A percentile compares a stretch with the other conserved stretches of the same genome.
phyloP scores from a whole-genome alignment of 2,329 filamentous ascomycete species.

The Cephalotrichum gorgonifer region DNA sequence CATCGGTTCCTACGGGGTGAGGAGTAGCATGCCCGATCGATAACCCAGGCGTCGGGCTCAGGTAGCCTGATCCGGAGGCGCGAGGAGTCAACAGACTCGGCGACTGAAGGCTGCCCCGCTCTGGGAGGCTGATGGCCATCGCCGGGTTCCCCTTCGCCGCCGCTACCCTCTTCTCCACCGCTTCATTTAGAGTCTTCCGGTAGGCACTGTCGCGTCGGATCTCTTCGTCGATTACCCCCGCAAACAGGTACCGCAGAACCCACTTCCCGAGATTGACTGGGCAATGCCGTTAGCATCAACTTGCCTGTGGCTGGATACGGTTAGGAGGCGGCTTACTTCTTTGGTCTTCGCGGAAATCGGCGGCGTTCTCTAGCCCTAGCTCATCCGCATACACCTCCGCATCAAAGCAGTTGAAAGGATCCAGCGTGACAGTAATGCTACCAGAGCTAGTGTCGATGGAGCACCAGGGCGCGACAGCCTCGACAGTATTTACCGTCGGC shows the following conservation, averaged over 20 bases:
- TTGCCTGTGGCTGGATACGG: neutral
- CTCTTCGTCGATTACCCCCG: constrained; percentile 81
- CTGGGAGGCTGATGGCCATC: constrained; percentile 41
- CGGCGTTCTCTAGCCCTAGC: constrained; percentile 58
- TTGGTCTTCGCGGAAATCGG: constrained; percentile 85
- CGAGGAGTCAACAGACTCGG: constrained; percentile 49
- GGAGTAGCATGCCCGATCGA: constrained; percentile 72
- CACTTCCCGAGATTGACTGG: constrained; percentile 92
- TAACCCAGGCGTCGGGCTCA: constrained; percentile 61
- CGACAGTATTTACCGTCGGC: constrained; percentile 72
- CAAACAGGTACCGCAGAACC: constrained; percentile 88
- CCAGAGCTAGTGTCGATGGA: constrained; percentile 90
- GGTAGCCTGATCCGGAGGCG: constrained; percentile 51
- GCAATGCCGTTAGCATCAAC: constrained; percentile 12
- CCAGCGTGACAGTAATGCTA: constrained; percentile 78
- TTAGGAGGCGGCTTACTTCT: constrained; percentile 52
- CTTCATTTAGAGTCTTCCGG: constrained; percentile 57
- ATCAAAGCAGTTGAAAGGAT: constrained; percentile 94
- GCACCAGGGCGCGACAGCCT: constrained; percentile 93
- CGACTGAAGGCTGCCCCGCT: constrained; percentile 20
- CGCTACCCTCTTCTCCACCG: constrained; percentile 46
- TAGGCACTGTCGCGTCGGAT: constrained; percentile 69
- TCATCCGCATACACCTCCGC: constrained; percentile 96
- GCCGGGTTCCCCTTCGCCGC: constrained; percentile 45
- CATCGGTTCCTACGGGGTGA: constrained; percentile 33